phyloP scores from a whole-genome alignment of 2,329 filamentous ascomycete genomes.

The Aureobasidium zeae region DNA sequence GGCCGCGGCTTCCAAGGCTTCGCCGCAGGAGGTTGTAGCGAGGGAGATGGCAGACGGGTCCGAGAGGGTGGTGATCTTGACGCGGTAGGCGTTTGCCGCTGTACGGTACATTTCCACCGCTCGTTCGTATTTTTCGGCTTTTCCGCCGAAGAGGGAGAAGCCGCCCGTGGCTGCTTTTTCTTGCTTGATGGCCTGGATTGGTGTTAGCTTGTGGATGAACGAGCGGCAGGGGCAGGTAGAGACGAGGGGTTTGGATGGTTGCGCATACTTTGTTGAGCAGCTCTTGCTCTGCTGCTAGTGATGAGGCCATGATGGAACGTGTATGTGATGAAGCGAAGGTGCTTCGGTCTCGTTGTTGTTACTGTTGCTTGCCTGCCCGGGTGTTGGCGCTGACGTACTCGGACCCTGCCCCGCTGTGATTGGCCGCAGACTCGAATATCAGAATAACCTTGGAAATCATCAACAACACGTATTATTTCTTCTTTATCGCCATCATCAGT shows the following conservation, averaged over 20 bases:
- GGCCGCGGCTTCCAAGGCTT: conserved; percentile 85
- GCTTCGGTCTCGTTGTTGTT: not conserved
- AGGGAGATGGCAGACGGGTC: conserved; percentile 3
- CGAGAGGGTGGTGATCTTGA: conserved; percentile 8
- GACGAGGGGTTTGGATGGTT: not conserved
- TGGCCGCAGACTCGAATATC: not conserved
- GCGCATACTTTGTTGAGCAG: conserved; percentile 14
- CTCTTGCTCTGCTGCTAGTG: conserved; percentile 12
- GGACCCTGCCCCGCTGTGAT: conserved; percentile 10
- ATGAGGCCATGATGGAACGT: conserved; percentile 6
- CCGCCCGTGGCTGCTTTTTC: conserved; percentile 64
- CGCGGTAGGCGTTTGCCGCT: conserved; percentile 70
- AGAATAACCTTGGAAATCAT: not conserved
- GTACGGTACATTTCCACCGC: conserved; percentile 81
- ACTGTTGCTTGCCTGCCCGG: not conserved
- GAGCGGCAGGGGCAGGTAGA: not conserved
- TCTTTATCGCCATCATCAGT: too few relatives aligned
- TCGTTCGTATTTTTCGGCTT: conserved; percentile 79
- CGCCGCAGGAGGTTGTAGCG: conserved; percentile 55
- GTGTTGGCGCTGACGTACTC: conserved; percentile 10
- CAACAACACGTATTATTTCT: too few relatives aligned
- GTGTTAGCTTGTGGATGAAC: not conserved
- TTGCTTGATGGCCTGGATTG: conserved; percentile 71
- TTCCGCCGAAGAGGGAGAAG: conserved; percentile 82
- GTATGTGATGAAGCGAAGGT: too few relatives aligned